Evolutionary conservation across 192 early-diverging fungal genomes (phyloP).

Genomic region (Blastocladiella britannica): DNA sequence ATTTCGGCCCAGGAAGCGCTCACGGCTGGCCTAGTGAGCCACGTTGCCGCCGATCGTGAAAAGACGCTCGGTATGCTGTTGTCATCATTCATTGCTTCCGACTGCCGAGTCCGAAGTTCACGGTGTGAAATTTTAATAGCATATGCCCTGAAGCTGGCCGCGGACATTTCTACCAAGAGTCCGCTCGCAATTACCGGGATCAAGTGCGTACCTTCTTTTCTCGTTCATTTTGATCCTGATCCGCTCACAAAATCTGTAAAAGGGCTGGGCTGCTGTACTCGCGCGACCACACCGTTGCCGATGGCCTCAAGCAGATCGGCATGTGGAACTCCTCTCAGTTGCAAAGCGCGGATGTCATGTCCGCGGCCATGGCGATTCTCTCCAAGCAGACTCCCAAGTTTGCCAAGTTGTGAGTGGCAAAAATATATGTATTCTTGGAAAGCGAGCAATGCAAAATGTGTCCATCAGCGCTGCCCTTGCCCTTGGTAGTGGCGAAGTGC

Average conservation of each 20-base stretch:
- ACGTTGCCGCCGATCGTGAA: constrained; percentile 15
- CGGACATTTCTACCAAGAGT: constrained; percentile 62
- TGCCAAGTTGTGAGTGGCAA: background rate
- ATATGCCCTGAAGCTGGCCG: constrained; percentile 46
- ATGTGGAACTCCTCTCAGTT: constrained; percentile 77
- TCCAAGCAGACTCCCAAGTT: background rate
- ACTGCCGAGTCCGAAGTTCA: background rate
- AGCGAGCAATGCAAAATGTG: no score
- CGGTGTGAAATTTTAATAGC: constrained; percentile 14
- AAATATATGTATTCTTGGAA: no score
- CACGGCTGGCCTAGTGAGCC: constrained; percentile 33
- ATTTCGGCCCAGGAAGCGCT: constrained; percentile 42
- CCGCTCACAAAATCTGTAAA: background rate
- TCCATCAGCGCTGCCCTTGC: no score
- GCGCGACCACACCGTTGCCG: constrained; percentile 73
- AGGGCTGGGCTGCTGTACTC: constrained; percentile 68
- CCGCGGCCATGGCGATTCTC: constrained; percentile 2
- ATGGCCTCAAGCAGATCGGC: constrained; percentile 68
- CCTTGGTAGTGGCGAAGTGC: no score
- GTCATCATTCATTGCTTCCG: background rate
- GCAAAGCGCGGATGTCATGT: constrained; percentile 27
- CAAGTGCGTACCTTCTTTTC: constrained; percentile 29
- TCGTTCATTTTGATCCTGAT: constrained; percentile 1
- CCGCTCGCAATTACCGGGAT: constrained; percentile 70
- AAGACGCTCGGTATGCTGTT: constrained; percentile 12